Evolutionary conservation across 2,329 filamentous ascomycete species (phyloP).

Genomic region (Pyrenophora seminiperda): DNA sequence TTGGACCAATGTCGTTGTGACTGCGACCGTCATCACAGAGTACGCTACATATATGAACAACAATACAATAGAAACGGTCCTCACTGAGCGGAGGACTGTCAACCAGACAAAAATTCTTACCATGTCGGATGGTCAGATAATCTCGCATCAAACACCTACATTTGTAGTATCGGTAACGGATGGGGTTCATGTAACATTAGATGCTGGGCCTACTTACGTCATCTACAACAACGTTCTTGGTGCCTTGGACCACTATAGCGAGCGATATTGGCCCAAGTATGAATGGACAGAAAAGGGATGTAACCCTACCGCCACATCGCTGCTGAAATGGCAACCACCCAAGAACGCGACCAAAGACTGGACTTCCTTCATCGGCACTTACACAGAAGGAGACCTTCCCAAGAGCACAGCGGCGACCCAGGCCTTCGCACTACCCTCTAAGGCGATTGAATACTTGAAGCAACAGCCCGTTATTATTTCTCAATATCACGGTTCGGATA

Average conservation of each 20-base stretch:
- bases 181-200: constrained; percentile 20
- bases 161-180: constrained; percentile 30
- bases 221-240: constrained; percentile 37
- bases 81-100: constrained; percentile 30
- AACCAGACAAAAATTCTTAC: constrained; percentile 36
- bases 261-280: constrained; percentile 1
- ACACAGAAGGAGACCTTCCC: constrained; percentile 7
- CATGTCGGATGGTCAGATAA: constrained; percentile 14
- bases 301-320: constrained; percentile 11
- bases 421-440: constrained; percentile 28
- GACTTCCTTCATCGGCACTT: constrained; percentile 34
- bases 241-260: constrained; percentile 21
- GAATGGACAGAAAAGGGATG: constrained; percentile 10
- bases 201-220: constrained; percentile 40
- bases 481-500: constrained; percentile 35
- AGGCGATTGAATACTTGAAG: constrained; percentile 31
- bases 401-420: not conserved
- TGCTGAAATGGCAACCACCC: constrained; percentile 28
- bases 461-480: constrained; percentile 22
- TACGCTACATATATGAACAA: constrained; percentile 34
- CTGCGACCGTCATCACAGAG: constrained; percentile 33
- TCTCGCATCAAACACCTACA: constrained; percentile 28
- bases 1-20: constrained; percentile 33
- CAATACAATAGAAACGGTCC: constrained; percentile 32
- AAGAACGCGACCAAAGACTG: constrained; percentile 26